Base-by-base conservation (phyloP, 352 stramenopile genomes). In the Thalassiosira mediterranea region DNA sequence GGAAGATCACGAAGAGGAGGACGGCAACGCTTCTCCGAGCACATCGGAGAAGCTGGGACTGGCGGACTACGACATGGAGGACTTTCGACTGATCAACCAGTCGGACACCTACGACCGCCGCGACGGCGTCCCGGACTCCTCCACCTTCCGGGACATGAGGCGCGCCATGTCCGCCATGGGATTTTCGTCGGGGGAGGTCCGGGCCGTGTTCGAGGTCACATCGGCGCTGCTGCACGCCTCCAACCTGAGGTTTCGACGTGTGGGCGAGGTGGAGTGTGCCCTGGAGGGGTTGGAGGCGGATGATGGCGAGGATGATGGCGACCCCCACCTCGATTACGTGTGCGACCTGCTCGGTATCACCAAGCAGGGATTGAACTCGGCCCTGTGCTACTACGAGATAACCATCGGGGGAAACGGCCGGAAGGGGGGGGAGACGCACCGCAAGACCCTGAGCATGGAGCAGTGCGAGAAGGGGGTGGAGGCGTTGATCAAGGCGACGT, bases 401-500 rank as follows among this genome's bases (percentile, higher is more conserved):
- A 91, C 97, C 76, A 96, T 96, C 7, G 88, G 96, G 56, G 94
- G 97, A 42, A 96, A 98, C 70, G 88, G 83, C 31, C 76, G 95
- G 10, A 76, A 91, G 63, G 92, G 94, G 66, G 88, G 86, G 56
- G 92, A 97, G 61, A 92, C 91, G 19, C 94, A 96, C 11, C 47
- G 44, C 80, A 52, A 76, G 34, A 66, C 74, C 19, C 70, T 83
- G 4, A 64, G 88, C 28, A 85, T 81, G 51, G 65, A 79, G 15
- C 59, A 94, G 67, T 78, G 83, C 21, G 88, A 89, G 0, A 98
- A 97, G 81, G 95, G 92, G 3, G 87, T 95, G 49, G 95, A 98
- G 60, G 96, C 96, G 8, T 79, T 98, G 3, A 95, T 96, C 31
- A 97, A 98, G 29, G 96, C 95, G 47, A 83, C 97, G 3, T 99